Base-by-base conservation (phyloP, 306 rosid genomes). In the Nissolia schottii region DNA sequence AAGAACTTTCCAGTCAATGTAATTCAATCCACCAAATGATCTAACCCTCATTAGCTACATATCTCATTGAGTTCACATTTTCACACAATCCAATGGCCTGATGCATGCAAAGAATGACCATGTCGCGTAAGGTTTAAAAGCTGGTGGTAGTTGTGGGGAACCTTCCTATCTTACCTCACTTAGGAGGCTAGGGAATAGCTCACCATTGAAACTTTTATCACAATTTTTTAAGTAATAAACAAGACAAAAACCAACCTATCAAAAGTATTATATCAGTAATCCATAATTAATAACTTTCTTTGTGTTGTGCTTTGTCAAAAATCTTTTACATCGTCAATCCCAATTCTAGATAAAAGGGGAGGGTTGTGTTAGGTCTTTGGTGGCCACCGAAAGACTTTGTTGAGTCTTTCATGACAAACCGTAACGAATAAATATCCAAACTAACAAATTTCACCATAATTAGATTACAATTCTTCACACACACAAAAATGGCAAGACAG, bases 341-440 rank as follows among this genome's bases (percentile, higher is more conserved):
- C n/a, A n/a, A n/a, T n/a, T n/a, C n/a, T n/a, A n/a, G n/a, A n/a
- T n/a, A n/a, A n/a, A n/a, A n/a, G n/a, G n/a, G n/a, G n/a, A n/a
- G n/a, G n/a, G n/a, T n/a, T n/a, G n/a, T n/a, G n/a, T n/a, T n/a
- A n/a, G n/a, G n/a, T n/a, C n/a, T n/a, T n/a, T n/a, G n/a, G n/a
- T n/a, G n/a, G n/a, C n/a, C n/a, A n/a, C n/a, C n/a, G n/a, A n/a
- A n/a, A n/a, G n/a, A n/a, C n/a, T n/a, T n/a, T n/a, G n/a, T n/a
- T n/a, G n/a, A n/a, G n/a, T n/a, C n/a, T n/a, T n/a, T n/a, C n/a
- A n/a, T n/a, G n/a, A n/a, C n/a, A n/a, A n/a, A n/a, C n/a, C n/a
- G n/a, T n/a, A n/a, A n/a, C n/a, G 6, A 71, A 25, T 49, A 71
- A 70, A 66, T 34, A 73, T 72, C 57, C n/a, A 53, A 77, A 3